Evolutionary conservation across 495 filamentous ascomycete genomes (phyloP), one percentile per base, ranked within the genome.

Genomic region (Penicillium cinerascens): DNA sequence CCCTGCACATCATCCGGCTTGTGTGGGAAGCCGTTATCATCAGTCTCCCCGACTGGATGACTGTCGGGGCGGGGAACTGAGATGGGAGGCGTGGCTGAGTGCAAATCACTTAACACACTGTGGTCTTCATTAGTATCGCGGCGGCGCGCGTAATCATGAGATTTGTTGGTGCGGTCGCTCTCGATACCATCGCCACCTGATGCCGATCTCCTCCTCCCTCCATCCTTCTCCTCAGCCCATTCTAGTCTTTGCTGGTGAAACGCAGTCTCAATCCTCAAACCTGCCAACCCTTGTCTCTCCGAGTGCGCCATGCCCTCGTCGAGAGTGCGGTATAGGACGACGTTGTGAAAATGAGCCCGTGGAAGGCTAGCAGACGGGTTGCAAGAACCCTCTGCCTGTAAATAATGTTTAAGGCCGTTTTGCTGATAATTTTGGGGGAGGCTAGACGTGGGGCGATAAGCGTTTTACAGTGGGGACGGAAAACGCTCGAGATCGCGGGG

Each of bases 121-220:
- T 58, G 61, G 59, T 74, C 71, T 61, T 73, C 65, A 70, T 77
- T 67, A 73, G 71, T 68, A 73, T 69, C 73, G 70, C 63, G 67
- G 66, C 65, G 55, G 47, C 43, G 66, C 70, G 68, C 67, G 66
- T 68, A 67, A 60, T 72, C 66, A 64, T 68, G 65, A 70, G 60
- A 65, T 56, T 60, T 61, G 56, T 70, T 73, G 65, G 63, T 71
- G 63, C 60, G 67, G 59, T 75, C 72, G 72, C 66, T 70, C 60
- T 71, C 66, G 70, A 69, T 71, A 69, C 66, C 69, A 70, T 71
- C 70, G 59, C 68, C 62, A 61, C 58, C 56, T 52, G 51, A 46
- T 49, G 63, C 56, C 59, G 57, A 55, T 52, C 53, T 53, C 50
- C 61, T 64, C 45, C 58, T 53, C 48, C 60, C 58, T 26, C 51